Evolutionary conservation across 805 yeast genomes (phyloP), one percentile per base, ranked within the genome.

Genomic region (Metschnikowia arizonensis): DNA sequence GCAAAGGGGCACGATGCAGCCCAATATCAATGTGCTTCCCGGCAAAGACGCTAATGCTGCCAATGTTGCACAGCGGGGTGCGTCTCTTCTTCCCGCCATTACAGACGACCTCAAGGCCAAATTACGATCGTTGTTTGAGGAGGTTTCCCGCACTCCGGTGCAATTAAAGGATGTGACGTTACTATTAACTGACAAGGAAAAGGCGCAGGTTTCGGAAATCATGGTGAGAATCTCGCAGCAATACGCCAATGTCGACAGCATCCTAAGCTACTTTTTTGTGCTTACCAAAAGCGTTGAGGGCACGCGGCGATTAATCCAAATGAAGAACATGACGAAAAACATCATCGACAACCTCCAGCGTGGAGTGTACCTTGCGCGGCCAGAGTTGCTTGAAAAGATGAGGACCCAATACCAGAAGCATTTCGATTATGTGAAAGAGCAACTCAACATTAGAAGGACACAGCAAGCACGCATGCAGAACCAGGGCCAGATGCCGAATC

Each of bases 301-400:
- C 8, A 84, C 95, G 1, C 81, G 79, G 56, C 78, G 86, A 53
- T 76, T 89, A 48, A 74, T 89, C 48, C 90, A 85, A 59, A 79
- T 86, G 73, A 82, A 88, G 63, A 76, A 81, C 49, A 83, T 88
- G 83, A 81, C 87, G 35, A 83, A 81, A 57, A 85, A 83, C 59
- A 85, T 88, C 49, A 66, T 83, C 53, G 93, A 87, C 42, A 81
- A 78, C 37, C 69, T 88, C 52, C 77, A 81, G 47, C 73, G 79
- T 50, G 83, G 83, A 4, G 69, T 76, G 18, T 88, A 76, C 57
- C 77, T 82, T 50, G 90, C 90, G 1, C 78, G 80, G n/a, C 84
- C 85, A 12, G 87, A 81, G 38, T 72, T 86, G 33, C 68, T 87
- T 42, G 86, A 80, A 35, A 83, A 82, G 62, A 75, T 88, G 45